Evolutionary conservation across 345 rosid species (phyloP).

Genomic region (Eucalyptus pauciflora): DNA sequence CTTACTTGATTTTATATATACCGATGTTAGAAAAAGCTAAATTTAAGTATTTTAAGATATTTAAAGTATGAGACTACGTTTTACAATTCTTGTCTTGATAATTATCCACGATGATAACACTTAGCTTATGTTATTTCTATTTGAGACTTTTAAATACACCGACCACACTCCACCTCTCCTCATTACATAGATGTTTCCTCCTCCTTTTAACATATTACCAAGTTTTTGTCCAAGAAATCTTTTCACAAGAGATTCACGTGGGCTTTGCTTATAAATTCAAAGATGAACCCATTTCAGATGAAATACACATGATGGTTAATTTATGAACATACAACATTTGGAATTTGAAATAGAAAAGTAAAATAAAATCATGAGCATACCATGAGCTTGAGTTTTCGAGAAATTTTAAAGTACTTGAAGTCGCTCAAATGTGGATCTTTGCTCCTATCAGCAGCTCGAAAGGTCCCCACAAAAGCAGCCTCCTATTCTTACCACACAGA

Average conservation of each 20-base stretch:
- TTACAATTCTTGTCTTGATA: not conserved
- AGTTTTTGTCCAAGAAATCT: not conserved
- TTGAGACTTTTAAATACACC: not conserved
- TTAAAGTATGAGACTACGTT: not conserved
- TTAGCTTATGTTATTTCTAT: not conserved
- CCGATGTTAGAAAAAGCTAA: not conserved
- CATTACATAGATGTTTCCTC: not conserved
- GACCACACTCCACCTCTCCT: not conserved
- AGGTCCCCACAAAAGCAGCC: not conserved
- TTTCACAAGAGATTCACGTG: not conserved
- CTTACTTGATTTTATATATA: not conserved
- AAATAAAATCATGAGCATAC: not conserved
- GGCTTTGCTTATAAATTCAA: not conserved
- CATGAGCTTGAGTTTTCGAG: not conserved
- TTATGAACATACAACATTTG: not conserved
- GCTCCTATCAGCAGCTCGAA: not conserved
- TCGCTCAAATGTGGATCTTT: not conserved
- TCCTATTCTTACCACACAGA: not conserved
- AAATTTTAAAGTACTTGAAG: not conserved
- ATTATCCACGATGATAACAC: not conserved
- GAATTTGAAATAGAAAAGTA: not conserved
- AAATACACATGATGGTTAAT: not conserved
- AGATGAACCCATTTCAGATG: not conserved
- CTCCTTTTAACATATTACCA: not conserved
- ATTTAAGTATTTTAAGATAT: not conserved